Evolutionary conservation across 2,329 filamentous ascomycete species (phyloP).

Genomic region (Ascomycota sp.): DNA sequence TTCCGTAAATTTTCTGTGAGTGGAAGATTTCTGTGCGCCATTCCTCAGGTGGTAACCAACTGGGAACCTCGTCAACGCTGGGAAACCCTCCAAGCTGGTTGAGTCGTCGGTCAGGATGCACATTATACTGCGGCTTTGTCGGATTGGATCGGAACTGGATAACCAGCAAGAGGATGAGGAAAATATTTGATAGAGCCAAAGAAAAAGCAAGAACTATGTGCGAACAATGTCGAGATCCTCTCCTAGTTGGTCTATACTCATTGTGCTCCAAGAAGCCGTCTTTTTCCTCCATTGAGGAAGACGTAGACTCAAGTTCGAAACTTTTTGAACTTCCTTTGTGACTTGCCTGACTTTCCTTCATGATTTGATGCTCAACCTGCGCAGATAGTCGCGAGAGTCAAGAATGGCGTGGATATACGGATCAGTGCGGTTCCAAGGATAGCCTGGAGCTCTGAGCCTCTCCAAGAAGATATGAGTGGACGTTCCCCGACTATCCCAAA

Average conservation of each 20-base stretch:
- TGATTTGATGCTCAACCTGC: background rate
- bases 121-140: background rate
- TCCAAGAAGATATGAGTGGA: too few species aligned
- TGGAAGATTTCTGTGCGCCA: slow-evolving; percentile 3
- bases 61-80: background rate
- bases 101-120: background rate
- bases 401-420: too few species aligned
- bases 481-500: too few species aligned
- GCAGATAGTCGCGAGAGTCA: background rate
- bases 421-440: too few species aligned
- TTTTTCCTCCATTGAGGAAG: slow-evolving; percentile 1
- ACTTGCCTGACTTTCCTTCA: background rate
- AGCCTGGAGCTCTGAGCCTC: too few species aligned
- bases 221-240: background rate
- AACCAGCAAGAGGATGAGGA: background rate
- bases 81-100: slow-evolving; percentile 1
- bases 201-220: background rate
- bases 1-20: slow-evolving; percentile 1
- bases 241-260: background rate
- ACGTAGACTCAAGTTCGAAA: background rate
- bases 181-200: background rate
- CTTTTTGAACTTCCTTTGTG: background rate
- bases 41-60: slow-evolving; percentile 2
- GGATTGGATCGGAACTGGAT: background rate
- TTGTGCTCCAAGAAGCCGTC: slow-evolving; percentile 1